Percentiles rank a stretch among this genome's conserved stretches.
Conservation (phyloP, 2,329 filamentous ascomycete species). For the Clonostachys solani region DNA sequence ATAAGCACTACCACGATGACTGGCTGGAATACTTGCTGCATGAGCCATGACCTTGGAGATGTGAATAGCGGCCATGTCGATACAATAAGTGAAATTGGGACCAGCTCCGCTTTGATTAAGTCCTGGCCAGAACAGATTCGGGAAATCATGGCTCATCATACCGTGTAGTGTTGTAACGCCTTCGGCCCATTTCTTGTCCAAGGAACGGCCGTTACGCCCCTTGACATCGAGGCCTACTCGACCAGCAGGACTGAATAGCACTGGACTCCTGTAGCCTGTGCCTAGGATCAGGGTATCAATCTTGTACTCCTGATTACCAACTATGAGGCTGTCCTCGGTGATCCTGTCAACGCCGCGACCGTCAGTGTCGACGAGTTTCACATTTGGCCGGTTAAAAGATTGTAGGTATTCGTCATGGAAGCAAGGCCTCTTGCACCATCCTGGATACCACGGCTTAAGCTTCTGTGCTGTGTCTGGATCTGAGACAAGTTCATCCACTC, state of each 20-base stretch:
- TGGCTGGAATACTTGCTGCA: constrained; percentile 16
- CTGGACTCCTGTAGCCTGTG: constrained; percentile 27
- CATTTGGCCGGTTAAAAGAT: constrained; percentile 54
- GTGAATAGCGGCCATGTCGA: constrained; percentile 31
- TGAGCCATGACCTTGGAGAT: constrained; percentile 33
- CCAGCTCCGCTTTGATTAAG: constrained; percentile 23
- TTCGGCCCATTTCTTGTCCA: constrained; percentile 38
- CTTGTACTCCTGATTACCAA: constrained; percentile 39
- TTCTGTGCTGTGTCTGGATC: constrained; percentile 43
- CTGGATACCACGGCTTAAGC: constrained; percentile 56
- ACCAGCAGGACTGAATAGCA: constrained; percentile 11
- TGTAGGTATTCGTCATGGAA: constrained; percentile 58
- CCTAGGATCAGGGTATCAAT: constrained; percentile 31
- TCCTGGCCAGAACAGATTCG: constrained; percentile 48
- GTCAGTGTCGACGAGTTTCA: constrained; percentile 49
- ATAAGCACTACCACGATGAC: too few species aligned
- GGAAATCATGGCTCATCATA: constrained; percentile 39
- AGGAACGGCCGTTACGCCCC: constrained; percentile 35
- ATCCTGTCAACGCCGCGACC: constrained; percentile 32
- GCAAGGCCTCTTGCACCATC: constrained; percentile 59
- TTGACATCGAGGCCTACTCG: constrained; percentile 17
- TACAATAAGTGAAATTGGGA: too few species aligned
- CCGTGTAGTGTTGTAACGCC: constrained; percentile 49
- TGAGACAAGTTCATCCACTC: constrained; percentile 43
- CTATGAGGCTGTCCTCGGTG: constrained; percentile 40